Conservation (phyloP, 768 basidiomycete species). For the Lactarius sanguifluus region DNA sequence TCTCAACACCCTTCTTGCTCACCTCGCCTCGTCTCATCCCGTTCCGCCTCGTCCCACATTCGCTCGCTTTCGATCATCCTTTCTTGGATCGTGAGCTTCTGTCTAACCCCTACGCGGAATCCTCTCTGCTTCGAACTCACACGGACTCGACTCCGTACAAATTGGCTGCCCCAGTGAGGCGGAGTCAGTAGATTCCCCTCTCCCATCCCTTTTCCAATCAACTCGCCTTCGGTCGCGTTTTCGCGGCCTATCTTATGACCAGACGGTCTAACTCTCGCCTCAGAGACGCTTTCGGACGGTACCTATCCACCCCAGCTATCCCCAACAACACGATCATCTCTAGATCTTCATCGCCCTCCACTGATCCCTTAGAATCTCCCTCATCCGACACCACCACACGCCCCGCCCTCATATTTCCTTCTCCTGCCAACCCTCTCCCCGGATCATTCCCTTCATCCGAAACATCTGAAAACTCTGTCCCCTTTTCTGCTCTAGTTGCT, state of each 20-base stretch:
- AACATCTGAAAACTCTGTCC: background rate
- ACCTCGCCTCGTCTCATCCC: no score
- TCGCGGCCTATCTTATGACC: background rate
- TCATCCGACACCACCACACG: background rate
- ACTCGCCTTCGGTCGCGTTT: background rate
- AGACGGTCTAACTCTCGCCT: background rate
- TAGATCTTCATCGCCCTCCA: background rate
- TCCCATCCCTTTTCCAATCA: background rate
- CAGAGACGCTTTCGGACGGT: background rate
- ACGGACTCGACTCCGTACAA: no score
- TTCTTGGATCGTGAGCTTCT: no score
- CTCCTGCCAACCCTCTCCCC: background rate
- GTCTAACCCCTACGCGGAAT: no score
- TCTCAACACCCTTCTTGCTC: no score
- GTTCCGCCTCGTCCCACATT: no score
- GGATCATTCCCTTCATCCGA: background rate
- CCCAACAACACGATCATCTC: background rate
- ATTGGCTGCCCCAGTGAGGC: background rate
- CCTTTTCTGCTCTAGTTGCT: background rate
- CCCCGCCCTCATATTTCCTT: background rate
- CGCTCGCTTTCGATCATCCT: no score
- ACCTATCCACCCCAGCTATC: background rate
- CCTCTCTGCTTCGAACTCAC: no score
- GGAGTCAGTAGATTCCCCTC: constrained; percentile 1
- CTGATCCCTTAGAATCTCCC: background rate